These are phyloP conservation scores for Eucalyptus pumila DNA, from an alignment of 345 rosid genomes.

Conservation along the genomic window DNA sequence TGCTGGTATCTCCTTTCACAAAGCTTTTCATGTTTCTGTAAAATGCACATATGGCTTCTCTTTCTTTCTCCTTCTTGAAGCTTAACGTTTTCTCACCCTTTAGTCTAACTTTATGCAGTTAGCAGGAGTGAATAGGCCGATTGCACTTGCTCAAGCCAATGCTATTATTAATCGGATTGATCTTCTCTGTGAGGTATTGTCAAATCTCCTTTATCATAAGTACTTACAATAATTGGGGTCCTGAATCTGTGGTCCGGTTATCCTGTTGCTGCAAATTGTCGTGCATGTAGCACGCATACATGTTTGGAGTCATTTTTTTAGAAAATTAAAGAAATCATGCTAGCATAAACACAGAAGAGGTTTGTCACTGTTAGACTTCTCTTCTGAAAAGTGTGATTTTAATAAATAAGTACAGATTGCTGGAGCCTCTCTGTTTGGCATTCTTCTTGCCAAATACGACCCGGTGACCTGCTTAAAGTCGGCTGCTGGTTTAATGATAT, in stretches of 20 bases:
- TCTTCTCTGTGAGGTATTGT: conserved; percentile 78
- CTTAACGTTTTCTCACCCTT: not conserved
- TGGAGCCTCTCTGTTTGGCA: conserved; percentile 76
- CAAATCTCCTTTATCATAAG: not conserved
- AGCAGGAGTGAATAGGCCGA: conserved; percentile 83
- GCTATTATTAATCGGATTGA: conserved; percentile 83
- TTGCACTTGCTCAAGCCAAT: conserved; percentile 92
- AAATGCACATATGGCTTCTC: not conserved
- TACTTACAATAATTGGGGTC: not conserved
- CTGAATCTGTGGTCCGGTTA: not conserved
- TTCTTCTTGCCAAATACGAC: conserved; percentile 67
- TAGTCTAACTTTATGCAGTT: conserved; percentile 31
- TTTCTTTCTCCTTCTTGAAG: not conserved
- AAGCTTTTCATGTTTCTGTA: not conserved
- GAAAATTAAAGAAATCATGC: not conserved
- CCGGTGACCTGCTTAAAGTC: conserved; percentile 82
- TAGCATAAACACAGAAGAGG: not conserved
- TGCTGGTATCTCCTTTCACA: conserved; percentile 43
- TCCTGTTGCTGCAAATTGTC: not conserved
- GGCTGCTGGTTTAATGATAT: conserved; percentile 61
- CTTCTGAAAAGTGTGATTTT: not conserved
- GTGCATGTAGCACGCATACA: not conserved
- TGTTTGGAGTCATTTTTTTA: not conserved
- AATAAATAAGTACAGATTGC: conserved; percentile 40
- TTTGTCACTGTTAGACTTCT: not conserved